Evolutionary conservation across 2,329 filamentous ascomycete genomes (phyloP).

Genomic region (Colletotrichum spaethianum): DNA sequence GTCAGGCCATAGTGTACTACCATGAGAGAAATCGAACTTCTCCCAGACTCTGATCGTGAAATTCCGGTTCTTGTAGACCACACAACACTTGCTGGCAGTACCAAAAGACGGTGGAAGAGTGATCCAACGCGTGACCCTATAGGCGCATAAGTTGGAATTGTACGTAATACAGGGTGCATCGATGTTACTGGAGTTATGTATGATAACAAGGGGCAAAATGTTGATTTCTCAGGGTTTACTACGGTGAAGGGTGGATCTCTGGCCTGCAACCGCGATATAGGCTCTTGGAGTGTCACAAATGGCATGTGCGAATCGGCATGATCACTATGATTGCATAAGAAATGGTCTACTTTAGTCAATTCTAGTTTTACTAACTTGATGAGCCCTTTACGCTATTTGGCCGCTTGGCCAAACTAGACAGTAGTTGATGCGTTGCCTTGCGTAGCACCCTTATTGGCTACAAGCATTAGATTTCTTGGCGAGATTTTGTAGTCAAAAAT

Average conservation of each 20-base stretch:
- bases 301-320: no score
- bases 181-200: no score
- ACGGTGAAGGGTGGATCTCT: no score
- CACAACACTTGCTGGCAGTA: conserved; percentile 1
- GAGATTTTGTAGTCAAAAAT: conserved; percentile 20
- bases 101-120: conserved; percentile 12
- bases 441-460: conserved; percentile 9
- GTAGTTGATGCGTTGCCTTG: no score
- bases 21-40: background rate
- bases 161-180: conserved; percentile 16
- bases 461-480: conserved; percentile 32
- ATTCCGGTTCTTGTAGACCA: conserved; percentile 18
- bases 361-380: no score
- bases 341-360: no score
- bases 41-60: conserved; percentile 19
- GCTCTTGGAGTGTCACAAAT: no score
- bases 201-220: no score
- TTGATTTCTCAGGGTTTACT: no score
- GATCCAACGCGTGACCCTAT: conserved; percentile 6
- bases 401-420: background rate
- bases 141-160: conserved; percentile 21
- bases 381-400: no score
- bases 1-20: background rate
- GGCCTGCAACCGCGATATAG: no score
- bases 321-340: no score